phyloP scores from a whole-genome alignment of 306 rosid genomes.

The Senna siamea region DNA sequence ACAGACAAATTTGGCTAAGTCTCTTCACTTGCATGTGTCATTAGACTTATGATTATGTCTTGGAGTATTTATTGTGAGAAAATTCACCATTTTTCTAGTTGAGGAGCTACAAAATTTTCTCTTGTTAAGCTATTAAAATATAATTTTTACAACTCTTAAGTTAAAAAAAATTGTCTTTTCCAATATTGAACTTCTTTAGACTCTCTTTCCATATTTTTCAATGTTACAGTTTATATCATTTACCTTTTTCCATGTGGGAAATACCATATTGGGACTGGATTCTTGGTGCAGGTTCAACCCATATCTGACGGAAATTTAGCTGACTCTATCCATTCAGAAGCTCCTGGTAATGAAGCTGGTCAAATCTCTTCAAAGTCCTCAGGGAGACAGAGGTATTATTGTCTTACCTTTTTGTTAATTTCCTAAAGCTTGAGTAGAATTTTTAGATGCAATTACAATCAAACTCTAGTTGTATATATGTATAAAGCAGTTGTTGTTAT shows the following conservation, averaged over 20 bases:
- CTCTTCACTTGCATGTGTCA: constrained; percentile 12
- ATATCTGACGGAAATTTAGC: constrained; percentile 59
- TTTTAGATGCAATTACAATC: constrained; percentile 28
- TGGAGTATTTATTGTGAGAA: constrained; percentile 18
- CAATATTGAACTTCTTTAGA: constrained; percentile 15
- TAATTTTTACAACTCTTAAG: not conserved
- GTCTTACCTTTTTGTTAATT: constrained; percentile 20
- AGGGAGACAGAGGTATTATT: constrained; percentile 68
- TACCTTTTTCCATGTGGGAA: constrained; percentile 6
- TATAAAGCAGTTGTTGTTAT: constrained; percentile 8
- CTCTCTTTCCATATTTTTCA: constrained; percentile 23
- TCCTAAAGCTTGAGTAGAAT: constrained; percentile 11
- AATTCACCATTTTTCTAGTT: constrained; percentile 26
- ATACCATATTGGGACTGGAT: constrained; percentile 36
- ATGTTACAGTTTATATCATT: constrained; percentile 4
- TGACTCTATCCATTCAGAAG: constrained; percentile 50
- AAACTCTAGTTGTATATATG: constrained; percentile 18
- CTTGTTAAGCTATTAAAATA: not conserved
- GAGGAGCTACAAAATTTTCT: not conserved
- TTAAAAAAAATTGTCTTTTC: not conserved
- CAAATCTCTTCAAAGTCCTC: constrained; percentile 59
- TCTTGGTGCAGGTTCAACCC: constrained; percentile 71
- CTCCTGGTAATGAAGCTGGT: constrained; percentile 52
- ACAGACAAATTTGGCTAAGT: not conserved
- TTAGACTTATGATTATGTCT: not conserved